Percentiles rank a stretch among this genome's conserved stretches.
These are phyloP conservation scores for Harringtonia lauricola DNA, from an alignment of 2,329 filamentous ascomycete species.

Conservation along the genomic window DNA sequence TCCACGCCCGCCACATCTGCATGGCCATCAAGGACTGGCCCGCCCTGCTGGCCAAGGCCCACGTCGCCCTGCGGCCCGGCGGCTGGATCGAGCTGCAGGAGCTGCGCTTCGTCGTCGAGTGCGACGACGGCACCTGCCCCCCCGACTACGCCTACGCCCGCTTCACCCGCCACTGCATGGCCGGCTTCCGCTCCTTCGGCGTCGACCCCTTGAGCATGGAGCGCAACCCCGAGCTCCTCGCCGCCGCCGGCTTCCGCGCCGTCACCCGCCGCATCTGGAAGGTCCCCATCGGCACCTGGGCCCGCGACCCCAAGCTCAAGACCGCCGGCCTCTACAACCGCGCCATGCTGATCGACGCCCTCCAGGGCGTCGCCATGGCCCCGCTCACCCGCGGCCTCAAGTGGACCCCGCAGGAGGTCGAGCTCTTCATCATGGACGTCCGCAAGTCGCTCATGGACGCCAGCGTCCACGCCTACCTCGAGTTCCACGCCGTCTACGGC, in stretches of 20 bases:
- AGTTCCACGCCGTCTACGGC: constrained; percentile 6
- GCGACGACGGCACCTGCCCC: constrained; percentile 19
- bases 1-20: constrained; percentile 46
- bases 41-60: constrained; percentile 20
- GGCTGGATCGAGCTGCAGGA: constrained; percentile 30
- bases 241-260: constrained; percentile 22
- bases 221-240: constrained; percentile 17
- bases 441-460: constrained; percentile 11
- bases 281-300: constrained; percentile 23
- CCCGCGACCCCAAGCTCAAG: constrained; percentile 14
- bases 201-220: constrained; percentile 15
- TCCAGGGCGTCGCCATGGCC: constrained; percentile 16
- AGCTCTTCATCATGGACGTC: constrained; percentile 12
- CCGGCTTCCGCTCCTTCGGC: constrained; percentile 12
- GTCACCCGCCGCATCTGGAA: constrained; percentile 18
- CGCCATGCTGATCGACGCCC: constrained; percentile 14
- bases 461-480: constrained; percentile 10
- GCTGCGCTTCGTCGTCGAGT: constrained; percentile 11
- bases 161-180: constrained; percentile 13
- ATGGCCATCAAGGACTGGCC: constrained; percentile 37
- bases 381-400: constrained; percentile 15
- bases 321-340: constrained; percentile 16
- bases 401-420: constrained; percentile 15
- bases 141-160: not conserved
- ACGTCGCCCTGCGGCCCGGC: constrained; percentile 22